Evolutionary conservation across 176 grass and related monocot genomes (phyloP).

Genomic region (Olyra latifolia): DNA sequence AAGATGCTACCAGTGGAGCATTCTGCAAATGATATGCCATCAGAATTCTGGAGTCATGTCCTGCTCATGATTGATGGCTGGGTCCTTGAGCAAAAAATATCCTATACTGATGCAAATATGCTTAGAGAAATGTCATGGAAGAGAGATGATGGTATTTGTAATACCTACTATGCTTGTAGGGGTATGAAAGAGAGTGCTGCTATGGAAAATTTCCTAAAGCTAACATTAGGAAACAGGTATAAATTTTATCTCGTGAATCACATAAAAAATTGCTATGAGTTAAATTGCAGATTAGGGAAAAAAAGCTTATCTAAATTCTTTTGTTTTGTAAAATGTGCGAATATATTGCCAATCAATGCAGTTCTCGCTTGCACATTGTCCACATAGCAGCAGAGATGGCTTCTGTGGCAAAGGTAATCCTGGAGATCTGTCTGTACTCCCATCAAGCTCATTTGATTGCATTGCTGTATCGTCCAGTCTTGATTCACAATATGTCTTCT

Average conservation of each 20-base stretch:
- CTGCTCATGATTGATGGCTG: slow-evolving; percentile 76
- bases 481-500: not conserved
- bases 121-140: slow-evolving; percentile 78
- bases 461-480: not conserved
- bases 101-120: slow-evolving; percentile 53
- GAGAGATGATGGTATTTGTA: slow-evolving; percentile 60
- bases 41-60: slow-evolving; percentile 79
- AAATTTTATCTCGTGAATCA: slow-evolving; percentile 10
- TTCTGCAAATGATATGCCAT: slow-evolving; percentile 53
- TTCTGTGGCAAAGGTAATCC: slow-evolving; percentile 83
- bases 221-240: slow-evolving; percentile 67
- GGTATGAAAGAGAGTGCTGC: slow-evolving; percentile 67
- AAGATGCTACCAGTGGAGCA: slow-evolving; percentile 48
- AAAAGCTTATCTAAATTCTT: not conserved
- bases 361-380: slow-evolving; percentile 77
- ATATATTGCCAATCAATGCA: slow-evolving; percentile 46
- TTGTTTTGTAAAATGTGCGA: not conserved
- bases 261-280: not conserved
- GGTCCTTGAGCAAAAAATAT: slow-evolving; percentile 91
- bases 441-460: slow-evolving; percentile 23
- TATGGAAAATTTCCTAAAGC: slow-evolving; percentile 68
- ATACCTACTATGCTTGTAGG: slow-evolving; percentile 72
- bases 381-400: slow-evolving; percentile 99
- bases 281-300: not conserved
- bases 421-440: slow-evolving; percentile 22